A percentile compares a stretch with the other conserved stretches of the same genome.
These are phyloP conservation scores for Eimeria brunetti DNA, from an alignment of 169 alveolate genomes.

Conservation along the genomic window DNA sequence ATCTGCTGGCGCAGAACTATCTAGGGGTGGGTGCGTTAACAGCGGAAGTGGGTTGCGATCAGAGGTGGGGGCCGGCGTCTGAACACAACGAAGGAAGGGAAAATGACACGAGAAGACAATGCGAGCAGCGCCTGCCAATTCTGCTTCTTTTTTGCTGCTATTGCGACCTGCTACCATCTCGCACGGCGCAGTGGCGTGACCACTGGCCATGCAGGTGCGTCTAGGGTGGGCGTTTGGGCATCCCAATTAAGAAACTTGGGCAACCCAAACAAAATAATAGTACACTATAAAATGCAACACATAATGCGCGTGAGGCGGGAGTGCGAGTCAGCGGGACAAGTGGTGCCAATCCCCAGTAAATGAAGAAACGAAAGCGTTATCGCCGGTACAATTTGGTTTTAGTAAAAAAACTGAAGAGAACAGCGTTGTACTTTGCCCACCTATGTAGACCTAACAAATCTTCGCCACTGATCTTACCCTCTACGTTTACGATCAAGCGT, in stretches of 20 bases:
- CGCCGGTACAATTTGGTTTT: neutral
- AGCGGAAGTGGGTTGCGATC: neutral
- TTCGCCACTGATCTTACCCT: neutral
- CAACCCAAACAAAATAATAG: neutral
- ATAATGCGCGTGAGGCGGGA: neutral
- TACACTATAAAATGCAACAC: neutral
- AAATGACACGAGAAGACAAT: neutral
- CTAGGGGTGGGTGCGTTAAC: neutral
- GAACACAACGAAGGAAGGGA: neutral
- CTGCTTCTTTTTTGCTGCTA: neutral
- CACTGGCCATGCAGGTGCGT: neutral
- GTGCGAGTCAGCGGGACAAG: neutral
- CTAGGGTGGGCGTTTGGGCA: no score
- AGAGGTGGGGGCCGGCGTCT: neutral
- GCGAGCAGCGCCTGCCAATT: neutral
- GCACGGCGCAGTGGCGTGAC: neutral
- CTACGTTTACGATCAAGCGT: neutral
- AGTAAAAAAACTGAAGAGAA: neutral
- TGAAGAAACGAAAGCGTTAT: neutral
- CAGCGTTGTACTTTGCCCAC: neutral
- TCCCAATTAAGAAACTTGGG: no score
- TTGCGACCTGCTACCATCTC: neutral
- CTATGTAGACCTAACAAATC: neutral
- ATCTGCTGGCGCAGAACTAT: neutral
- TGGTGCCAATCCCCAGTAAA: neutral